Evolutionary conservation across 1,139 yeast species (phyloP).

Genomic region (Geotrichum bryndzae): DNA sequence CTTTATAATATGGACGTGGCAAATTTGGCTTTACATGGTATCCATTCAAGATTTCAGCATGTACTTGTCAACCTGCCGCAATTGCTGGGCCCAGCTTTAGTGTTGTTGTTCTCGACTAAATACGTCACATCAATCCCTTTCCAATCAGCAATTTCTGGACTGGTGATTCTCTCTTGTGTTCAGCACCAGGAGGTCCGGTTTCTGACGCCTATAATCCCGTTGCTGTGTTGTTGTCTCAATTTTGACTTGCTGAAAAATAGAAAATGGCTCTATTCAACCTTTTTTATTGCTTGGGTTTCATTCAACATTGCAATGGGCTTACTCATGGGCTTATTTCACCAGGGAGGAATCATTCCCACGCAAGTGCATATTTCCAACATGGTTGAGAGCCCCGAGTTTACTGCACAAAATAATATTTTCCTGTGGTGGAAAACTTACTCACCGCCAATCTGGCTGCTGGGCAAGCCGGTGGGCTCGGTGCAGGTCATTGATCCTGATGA

Average conservation of each 20-base stretch:
- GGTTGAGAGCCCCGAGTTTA: background rate
- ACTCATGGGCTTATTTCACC: constrained; percentile 78
- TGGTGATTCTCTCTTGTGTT: constrained; percentile 54
- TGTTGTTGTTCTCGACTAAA: constrained; percentile 35
- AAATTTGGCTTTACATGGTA: constrained; percentile 72
- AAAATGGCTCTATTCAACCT: constrained; percentile 19
- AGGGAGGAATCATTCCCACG: constrained; percentile 80
- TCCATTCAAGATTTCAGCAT: constrained; percentile 77
- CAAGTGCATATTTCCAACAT: constrained; percentile 37
- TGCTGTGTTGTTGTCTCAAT: constrained; percentile 59
- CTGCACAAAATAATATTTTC: constrained; percentile 32
- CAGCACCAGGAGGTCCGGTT: constrained; percentile 94
- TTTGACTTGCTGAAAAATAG: constrained; percentile 23
- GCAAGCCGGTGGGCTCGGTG: constrained; percentile 33
- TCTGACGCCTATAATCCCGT: constrained; percentile 68
- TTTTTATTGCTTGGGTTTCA: constrained; percentile 50
- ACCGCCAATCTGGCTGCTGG: constrained; percentile 86
- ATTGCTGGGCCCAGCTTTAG: constrained; percentile 67
- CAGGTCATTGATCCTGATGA: constrained; percentile 24
- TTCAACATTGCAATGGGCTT: constrained; percentile 59
- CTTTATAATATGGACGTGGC: constrained; percentile 54
- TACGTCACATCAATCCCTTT: constrained; percentile 36
- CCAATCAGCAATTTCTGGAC: constrained; percentile 56
- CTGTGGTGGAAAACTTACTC: constrained; percentile 94
- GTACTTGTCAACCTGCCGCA: constrained; percentile 69